Evolutionary conservation across 768 basidiomycete genomes (phyloP), one percentile per base, ranked within the genome.

Genomic region (Boletus patriciae): DNA sequence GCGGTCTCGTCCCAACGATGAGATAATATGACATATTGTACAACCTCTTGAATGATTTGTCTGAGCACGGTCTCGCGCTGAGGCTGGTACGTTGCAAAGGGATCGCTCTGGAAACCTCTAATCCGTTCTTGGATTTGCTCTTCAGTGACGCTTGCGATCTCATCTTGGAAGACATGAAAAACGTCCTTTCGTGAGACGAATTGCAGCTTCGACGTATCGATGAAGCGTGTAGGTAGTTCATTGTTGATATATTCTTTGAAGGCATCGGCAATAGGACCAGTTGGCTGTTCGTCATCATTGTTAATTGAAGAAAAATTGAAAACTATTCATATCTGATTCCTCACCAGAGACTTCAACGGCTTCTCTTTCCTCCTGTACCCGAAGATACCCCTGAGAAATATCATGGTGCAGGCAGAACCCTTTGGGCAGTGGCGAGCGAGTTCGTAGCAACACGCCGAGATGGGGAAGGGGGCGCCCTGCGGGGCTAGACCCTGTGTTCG

Each of bases 221-320:
- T 48, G 19, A 62, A 40, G 1, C 51, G 55, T 31, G 48, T 5
- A 3, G 61, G 61, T 27, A 62, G 36, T 12, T 62, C 61, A 8
- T 59, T 62, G 42, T 52, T 34, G 21, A 62, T 56, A 40, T 59
- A 63, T 23, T 58, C 46, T 27, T 37, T 49, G 44, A 63, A 59
- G 6, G 29, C 46, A 7, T 52, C 50, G 7, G 9, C 25, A 16
- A 60, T 60, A 27, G 41, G 16, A 34, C 46, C 27, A 15, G 41
- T 47, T 1, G 38, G 41, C 50, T 59, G 21, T 18, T 38, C 13
- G 9, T 45, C 13, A 4, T 18, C 11, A 18, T 2, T 6, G 15
- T 45, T 9, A 45, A 43, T 13, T 11, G 23, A 31, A 2, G 29
- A 21, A 18, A 2, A n/a, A 4, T 21, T 12, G 37, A 18, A n/a